phyloP scores from a whole-genome alignment of 306 rosid genomes.

The Glycine latifolia region DNA sequence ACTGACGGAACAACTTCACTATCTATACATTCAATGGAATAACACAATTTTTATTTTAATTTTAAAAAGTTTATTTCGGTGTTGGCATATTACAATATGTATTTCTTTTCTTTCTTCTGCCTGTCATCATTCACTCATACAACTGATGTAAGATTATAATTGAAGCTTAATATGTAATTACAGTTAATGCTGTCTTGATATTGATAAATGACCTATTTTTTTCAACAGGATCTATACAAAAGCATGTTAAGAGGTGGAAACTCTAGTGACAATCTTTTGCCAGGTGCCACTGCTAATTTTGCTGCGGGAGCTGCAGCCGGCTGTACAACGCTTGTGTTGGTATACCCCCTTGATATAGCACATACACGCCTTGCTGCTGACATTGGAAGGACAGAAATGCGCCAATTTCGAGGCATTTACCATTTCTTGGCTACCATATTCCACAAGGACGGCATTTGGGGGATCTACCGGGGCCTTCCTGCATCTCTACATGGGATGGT shows the following conservation, averaged over 20 bases:
- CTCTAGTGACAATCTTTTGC: conserved; percentile 50
- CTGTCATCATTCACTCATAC: conserved; percentile 7
- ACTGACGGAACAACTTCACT: background rate
- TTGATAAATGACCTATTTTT: conserved; percentile 32
- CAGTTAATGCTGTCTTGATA: conserved; percentile 26
- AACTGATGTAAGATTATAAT: conserved; percentile 8
- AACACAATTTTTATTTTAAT: background rate
- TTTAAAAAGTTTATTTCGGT: conserved; percentile 3
- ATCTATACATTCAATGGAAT: conserved; percentile 3
- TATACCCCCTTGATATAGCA: conserved; percentile 94
- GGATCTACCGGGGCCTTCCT: conserved; percentile 90
- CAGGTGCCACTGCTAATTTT: conserved; percentile 88
- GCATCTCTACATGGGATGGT: conserved; percentile 96
- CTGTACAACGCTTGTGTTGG: conserved; percentile 78
- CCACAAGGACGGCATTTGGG: conserved; percentile 72
- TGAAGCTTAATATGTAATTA: conserved; percentile 21
- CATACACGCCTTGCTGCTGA: conserved; percentile 99
- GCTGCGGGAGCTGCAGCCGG: conserved; percentile 93
- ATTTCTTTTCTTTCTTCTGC: background rate
- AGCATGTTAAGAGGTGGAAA: conserved; percentile 70
- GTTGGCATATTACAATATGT: background rate
- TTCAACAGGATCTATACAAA: conserved; percentile 83
- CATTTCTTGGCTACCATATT: conserved; percentile 79
- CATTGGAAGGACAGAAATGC: conserved; percentile 71
- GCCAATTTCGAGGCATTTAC: conserved; percentile 87